These are phyloP conservation scores for Panaeolus cyanescens DNA, from an alignment of 768 basidiomycete genomes.

Conservation along the genomic window DNA sequence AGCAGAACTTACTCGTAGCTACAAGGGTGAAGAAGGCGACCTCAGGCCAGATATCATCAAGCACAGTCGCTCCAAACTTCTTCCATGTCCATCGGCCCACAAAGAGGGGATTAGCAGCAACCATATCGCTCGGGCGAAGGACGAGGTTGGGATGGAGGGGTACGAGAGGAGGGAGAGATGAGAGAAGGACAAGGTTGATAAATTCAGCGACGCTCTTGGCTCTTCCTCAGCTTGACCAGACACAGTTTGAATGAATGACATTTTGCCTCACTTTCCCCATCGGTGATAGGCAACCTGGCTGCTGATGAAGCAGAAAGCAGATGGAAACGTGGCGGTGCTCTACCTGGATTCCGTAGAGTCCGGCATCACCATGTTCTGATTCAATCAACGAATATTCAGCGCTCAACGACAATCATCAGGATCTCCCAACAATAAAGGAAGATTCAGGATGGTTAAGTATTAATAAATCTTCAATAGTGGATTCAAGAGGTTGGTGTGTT, in stretches of 20 bases:
- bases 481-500: too few species aligned
- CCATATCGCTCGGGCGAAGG: constrained; percentile 28
- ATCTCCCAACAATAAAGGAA: not conserved
- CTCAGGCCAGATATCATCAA: constrained; percentile 68
- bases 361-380: not conserved
- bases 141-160: not conserved
- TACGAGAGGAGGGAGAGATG: not conserved
- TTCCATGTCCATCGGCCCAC: constrained; percentile 47
- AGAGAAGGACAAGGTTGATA: not conserved
- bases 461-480: too few species aligned
- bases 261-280: not conserved
- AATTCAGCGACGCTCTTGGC: not conserved
- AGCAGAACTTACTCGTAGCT: constrained; percentile 46
- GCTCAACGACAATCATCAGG: too few species aligned
- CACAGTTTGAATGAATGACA: not conserved
- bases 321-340: not conserved
- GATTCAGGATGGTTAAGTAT: too few species aligned
- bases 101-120: constrained; percentile 48
- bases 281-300: too few species aligned
- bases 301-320: not conserved
- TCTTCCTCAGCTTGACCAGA: not conserved
- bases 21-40: constrained; percentile 60
- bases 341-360: not conserved
- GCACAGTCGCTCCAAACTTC: constrained; percentile 57
- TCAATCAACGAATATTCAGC: not conserved